Evolutionary conservation across 495 filamentous ascomycete species (phyloP).

Genomic region (Clavariopsis aquatica): DNA sequence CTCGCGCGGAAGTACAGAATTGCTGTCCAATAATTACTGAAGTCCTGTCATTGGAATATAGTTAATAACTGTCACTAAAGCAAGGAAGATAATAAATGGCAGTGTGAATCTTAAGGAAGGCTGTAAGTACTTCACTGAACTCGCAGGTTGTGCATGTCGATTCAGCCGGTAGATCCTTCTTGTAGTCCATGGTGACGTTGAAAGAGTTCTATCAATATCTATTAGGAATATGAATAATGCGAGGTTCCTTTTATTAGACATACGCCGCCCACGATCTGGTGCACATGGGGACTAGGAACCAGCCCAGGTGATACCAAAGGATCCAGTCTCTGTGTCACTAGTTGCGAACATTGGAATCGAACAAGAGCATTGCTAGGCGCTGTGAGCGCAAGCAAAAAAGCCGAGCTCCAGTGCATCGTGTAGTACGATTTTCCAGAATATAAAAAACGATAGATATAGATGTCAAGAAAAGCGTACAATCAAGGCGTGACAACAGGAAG

Average conservation of each 20-base stretch:
- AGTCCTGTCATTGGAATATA: too few species aligned
- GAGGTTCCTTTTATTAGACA: background rate
- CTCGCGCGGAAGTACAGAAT: constrained; percentile 33
- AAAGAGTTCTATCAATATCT: constrained; percentile 20
- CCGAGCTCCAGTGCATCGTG: constrained; percentile 23
- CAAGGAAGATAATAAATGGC: too few species aligned
- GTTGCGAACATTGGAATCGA: constrained; percentile 36
- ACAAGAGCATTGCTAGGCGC: constrained; percentile 27
- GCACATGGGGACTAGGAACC: constrained; percentile 45
- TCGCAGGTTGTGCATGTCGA: constrained; percentile 36
- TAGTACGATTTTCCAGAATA: background rate
- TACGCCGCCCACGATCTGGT: constrained; percentile 52
- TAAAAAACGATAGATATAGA: background rate
- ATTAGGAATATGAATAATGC: background rate
- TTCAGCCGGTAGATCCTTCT: constrained; percentile 34
- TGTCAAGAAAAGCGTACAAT: background rate
- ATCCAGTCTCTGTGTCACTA: constrained; percentile 30
- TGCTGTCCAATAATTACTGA: constrained; percentile 34
- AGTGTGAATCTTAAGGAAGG: too few species aligned
- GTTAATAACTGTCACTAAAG: too few species aligned
- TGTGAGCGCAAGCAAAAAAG: constrained; percentile 26
- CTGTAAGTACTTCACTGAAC: constrained; percentile 35
- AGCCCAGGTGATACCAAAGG: constrained; percentile 26
- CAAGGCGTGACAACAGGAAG: background rate
- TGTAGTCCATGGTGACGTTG: constrained; percentile 30